Conservation (phyloP, 2,329 filamentous ascomycete species). For the Aspergillus quadricinctus region DNA sequence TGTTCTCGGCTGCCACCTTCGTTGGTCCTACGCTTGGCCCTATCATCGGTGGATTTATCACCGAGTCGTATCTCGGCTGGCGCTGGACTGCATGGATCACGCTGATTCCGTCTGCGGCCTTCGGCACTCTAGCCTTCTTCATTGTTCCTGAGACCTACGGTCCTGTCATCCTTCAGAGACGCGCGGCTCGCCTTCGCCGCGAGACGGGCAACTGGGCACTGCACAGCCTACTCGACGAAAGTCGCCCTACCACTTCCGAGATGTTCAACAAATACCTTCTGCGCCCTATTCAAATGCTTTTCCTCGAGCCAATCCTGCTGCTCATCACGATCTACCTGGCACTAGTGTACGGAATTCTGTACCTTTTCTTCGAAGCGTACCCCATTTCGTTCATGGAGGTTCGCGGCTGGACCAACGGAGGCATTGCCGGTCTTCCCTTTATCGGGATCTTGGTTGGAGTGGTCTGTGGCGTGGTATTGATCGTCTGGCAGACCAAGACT, state of each 20-base stretch:
- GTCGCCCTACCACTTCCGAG: conserved; percentile 33
- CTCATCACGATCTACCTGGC: conserved; percentile 44
- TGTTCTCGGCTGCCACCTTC: conserved; percentile 47
- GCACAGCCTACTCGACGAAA: conserved; percentile 43
- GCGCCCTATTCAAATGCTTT: conserved; percentile 45
- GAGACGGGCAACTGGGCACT: conserved; percentile 45
- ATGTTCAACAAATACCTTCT: conserved; percentile 44
- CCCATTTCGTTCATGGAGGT: conserved; percentile 37
- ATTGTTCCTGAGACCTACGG: conserved; percentile 51
- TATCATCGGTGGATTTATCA: conserved; percentile 49
- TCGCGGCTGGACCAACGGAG: conserved; percentile 33
- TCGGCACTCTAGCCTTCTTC: conserved; percentile 42
- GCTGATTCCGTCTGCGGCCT: conserved; percentile 44
- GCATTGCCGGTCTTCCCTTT: conserved; percentile 37
- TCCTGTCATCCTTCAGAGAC: conserved; percentile 45
- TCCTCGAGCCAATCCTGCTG: conserved; percentile 47
- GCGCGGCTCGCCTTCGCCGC: conserved; percentile 45
- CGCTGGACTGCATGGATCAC: conserved; percentile 56
- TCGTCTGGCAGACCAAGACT: conserved; percentile 39
- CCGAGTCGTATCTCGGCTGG: conserved; percentile 50
- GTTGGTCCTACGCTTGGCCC: conserved; percentile 46
- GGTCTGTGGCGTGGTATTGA: conserved; percentile 31
- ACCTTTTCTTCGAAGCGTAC: conserved; percentile 40
- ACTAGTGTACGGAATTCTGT: conserved; percentile 36
- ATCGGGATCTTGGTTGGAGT: conserved; percentile 33